Evolutionary conservation across 768 basidiomycete genomes (phyloP).

Genomic region (Russula foetens): DNA sequence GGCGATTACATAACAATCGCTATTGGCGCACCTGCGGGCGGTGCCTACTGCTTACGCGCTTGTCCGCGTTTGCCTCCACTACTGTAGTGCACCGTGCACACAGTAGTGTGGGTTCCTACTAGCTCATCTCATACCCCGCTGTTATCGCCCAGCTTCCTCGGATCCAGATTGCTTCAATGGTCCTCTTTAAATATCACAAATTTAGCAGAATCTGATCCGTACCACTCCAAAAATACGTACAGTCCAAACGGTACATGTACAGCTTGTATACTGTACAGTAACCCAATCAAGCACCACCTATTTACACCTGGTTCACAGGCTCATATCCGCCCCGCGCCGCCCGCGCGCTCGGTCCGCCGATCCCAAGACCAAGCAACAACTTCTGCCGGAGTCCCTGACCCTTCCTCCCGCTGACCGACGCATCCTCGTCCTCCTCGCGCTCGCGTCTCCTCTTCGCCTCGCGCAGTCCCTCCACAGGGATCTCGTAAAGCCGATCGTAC

Average conservation of each 20-base stretch:
- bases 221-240: neutral
- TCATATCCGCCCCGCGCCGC: slow-evolving; percentile 53
- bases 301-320: slow-evolving; percentile 52
- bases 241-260: neutral
- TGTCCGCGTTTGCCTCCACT: too few species aligned
- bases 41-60: too few species aligned
- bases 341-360: slow-evolving; percentile 34
- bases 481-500: slow-evolving; percentile 84
- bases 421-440: slow-evolving; percentile 49
- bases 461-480: slow-evolving; percentile 76
- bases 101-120: too few species aligned
- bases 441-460: slow-evolving; percentile 59
- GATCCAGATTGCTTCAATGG: too few species aligned
- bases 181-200: neutral
- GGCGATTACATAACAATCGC: too few species aligned
- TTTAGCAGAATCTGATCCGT: too few species aligned
- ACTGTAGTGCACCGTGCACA: too few species aligned
- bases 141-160: too few species aligned
- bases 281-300: neutral
- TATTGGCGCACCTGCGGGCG: too few species aligned
- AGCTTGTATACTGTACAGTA: too few species aligned
- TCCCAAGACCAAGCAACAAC: slow-evolving; percentile 47
- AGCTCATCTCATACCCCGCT: too few species aligned
- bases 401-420: slow-evolving; percentile 28
- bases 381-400: slow-evolving; percentile 35